Conservation (phyloP, 257 asterid genomes). For the Oldenlandia corymbosa region DNA sequence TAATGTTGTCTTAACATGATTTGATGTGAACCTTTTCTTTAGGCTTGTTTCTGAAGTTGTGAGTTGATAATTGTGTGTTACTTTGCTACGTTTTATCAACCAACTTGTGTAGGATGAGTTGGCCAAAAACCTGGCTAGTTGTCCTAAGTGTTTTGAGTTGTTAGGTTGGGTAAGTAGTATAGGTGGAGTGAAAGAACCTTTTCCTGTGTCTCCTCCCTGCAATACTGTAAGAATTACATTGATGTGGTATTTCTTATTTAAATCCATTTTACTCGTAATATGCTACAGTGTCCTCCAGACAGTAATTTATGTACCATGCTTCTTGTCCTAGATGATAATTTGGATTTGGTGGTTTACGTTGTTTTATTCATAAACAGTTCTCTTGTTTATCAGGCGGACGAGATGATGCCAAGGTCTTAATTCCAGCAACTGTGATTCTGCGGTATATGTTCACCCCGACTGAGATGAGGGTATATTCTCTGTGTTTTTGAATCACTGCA, state of each 20-base stretch:
- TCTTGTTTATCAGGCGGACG: constrained; percentile 73
- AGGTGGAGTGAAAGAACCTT: not conserved
- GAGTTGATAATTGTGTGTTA: not conserved
- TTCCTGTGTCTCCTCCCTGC: too few species aligned
- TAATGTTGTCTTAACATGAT: not conserved
- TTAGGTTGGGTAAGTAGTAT: not conserved
- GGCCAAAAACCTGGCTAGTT: not conserved
- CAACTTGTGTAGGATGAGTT: not conserved
- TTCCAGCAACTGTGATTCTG: constrained; percentile 79
- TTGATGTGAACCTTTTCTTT: not conserved
- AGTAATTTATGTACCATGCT: too few species aligned
- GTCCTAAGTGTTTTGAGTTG: not conserved
- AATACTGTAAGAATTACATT: too few species aligned
- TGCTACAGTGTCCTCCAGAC: too few species aligned
- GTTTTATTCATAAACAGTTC: not conserved
- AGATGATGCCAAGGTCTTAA: constrained; percentile 70
- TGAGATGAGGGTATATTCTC: constrained; percentile 89
- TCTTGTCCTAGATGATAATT: too few species aligned
- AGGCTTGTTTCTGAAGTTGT: not conserved
- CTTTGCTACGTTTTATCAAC: not conserved
- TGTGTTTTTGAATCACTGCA: too few species aligned
- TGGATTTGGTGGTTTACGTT: too few species aligned
- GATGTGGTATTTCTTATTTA: too few species aligned
- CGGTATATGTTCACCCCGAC: constrained; percentile 89
- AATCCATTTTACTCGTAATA: too few species aligned